A percentile compares a stretch with the other conserved stretches of the same genome.
These are phyloP conservation scores for Kodamaea neixiangensis DNA, from an alignment of 805 yeast genomes.

Conservation along the genomic window DNA sequence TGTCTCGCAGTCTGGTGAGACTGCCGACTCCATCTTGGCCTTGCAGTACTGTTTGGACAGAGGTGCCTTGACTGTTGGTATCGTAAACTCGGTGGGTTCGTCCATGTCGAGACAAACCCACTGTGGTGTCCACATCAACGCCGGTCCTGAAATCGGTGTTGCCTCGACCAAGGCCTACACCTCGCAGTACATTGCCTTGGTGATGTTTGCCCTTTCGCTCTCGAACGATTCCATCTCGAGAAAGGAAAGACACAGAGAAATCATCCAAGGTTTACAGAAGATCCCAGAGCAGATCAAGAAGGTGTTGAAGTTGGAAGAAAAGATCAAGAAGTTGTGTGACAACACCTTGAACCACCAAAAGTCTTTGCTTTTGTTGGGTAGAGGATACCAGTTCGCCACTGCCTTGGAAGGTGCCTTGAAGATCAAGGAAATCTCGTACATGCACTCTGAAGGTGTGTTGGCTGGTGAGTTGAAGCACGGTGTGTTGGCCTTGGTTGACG, in stretches of 20 bases:
- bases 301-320: slow-evolving; percentile 71
- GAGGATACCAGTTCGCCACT: slow-evolving; percentile 97
- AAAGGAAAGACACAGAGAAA: slow-evolving; percentile 74
- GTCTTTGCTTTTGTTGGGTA: slow-evolving; percentile 87
- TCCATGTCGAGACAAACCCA: slow-evolving; percentile 95
- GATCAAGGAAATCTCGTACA: slow-evolving; percentile 96
- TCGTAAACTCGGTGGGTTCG: slow-evolving; percentile 97
- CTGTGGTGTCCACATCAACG: slow-evolving; percentile 99
- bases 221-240: slow-evolving; percentile 88
- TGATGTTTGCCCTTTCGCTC: slow-evolving; percentile 93
- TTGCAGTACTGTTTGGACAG: slow-evolving; percentile 93
- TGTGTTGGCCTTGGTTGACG: slow-evolving; percentile 94
- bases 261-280: slow-evolving; percentile 78
- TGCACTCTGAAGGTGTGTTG: slow-evolving; percentile 98
- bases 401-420: slow-evolving; percentile 98
- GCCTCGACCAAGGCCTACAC: slow-evolving; percentile 99
- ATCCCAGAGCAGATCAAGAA: slow-evolving; percentile 84
- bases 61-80: slow-evolving; percentile 96
- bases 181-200: slow-evolving; percentile 95
- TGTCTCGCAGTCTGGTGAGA: slow-evolving; percentile 98
- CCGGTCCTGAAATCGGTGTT: slow-evolving; percentile 99
- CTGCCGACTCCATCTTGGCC: slow-evolving; percentile 96
- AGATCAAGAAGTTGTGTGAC: slow-evolving; percentile 75
- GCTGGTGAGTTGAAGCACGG: slow-evolving; percentile 99
- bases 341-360: slow-evolving; percentile 74